These are phyloP conservation scores for Mucor racemosus DNA, from an alignment of 371 early-diverging fungal species.

Conservation along the genomic window DNA sequence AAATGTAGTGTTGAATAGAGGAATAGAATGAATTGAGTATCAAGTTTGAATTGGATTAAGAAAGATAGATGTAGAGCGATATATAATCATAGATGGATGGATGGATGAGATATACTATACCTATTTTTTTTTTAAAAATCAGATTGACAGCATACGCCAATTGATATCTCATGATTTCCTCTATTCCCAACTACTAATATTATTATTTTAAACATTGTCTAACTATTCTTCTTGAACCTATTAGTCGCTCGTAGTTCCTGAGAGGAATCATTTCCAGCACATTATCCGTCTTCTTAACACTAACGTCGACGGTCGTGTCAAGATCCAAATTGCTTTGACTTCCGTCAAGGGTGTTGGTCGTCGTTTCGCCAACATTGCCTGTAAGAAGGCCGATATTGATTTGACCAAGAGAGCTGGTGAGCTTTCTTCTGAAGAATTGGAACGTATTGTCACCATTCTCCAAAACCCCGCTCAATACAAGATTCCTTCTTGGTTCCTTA, in stretches of 20 bases:
- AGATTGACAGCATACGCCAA: neutral
- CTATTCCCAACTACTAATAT: neutral
- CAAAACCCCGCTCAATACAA: conserved; percentile 95
- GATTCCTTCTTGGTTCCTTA: conserved; percentile 99
- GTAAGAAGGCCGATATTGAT: conserved; percentile 99
- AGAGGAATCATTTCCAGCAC: conserved; percentile 92
- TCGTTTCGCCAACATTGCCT: conserved; percentile 97
- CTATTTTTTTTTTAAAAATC: neutral
- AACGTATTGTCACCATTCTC: conserved; percentile 89
- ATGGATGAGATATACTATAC: neutral
- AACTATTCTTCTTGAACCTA: no score
- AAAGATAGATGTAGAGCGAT: neutral
- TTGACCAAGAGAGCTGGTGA: conserved; percentile 98
- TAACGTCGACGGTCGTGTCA: conserved; percentile 98
- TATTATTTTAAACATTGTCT: neutral
- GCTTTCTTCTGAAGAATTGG: conserved; percentile 91
- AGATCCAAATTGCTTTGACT: conserved; percentile 96
- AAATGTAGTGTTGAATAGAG: neutral
- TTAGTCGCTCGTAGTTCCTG: conserved; percentile 90
- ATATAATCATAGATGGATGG: neutral
- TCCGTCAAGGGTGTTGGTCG: conserved; percentile 99
- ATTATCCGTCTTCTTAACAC: conserved; percentile 99
- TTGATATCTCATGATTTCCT: neutral
- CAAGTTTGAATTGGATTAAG: neutral
- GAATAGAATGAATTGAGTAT: neutral